Evolutionary conservation across 2,329 filamentous ascomycete genomes (phyloP), one percentile per base, ranked within the genome.

Genomic region (Botrytis sinoallii): DNA sequence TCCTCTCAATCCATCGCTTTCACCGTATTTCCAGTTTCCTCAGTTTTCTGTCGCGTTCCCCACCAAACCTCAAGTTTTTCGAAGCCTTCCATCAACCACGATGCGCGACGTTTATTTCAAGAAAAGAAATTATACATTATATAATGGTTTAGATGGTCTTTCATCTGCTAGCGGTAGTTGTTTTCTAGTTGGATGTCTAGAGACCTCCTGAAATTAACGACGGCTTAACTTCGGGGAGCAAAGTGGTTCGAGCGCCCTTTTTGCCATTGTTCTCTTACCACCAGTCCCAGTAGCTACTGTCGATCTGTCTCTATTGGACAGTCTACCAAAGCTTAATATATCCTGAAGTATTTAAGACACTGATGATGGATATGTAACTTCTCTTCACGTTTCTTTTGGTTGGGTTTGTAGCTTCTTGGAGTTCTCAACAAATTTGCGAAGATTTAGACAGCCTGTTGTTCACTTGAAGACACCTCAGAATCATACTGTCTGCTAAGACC

Each of bases 201-300:
- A 29, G 7, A 64, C 61, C 61, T 64, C 61, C 61, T 64, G 60
- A 40, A 64, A 20, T 42, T 64, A 64, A 42, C 61, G 25, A 64
- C 61, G 61, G 61, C 38, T 8, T 6, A 64, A 42, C 14, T 64
- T 64, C 38, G 25, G 38, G 8, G 16, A 3, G 18, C 22, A 35
- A 25, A 2, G 57, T 60, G 20, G 32, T 10, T 22, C 32, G 35
- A 60, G 32, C 25, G 57, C 35, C 9, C 18, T 64, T 3, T 20
- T n/a, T 18, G 8, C 9, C 20, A 46, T 46, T 48, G 46, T 48
- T 48, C 25, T 22, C 32, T 25, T 7, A 25, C 20, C 5, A 38
- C 20, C 32, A 38, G 57, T 25, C 2, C 32, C 25, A 60, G 20
- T 12, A 60, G 32, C 1, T 38, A 22, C 22, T 38, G 9, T 60